Conservation (phyloP, 805 yeast genomes). For the Candida golubevii region DNA sequence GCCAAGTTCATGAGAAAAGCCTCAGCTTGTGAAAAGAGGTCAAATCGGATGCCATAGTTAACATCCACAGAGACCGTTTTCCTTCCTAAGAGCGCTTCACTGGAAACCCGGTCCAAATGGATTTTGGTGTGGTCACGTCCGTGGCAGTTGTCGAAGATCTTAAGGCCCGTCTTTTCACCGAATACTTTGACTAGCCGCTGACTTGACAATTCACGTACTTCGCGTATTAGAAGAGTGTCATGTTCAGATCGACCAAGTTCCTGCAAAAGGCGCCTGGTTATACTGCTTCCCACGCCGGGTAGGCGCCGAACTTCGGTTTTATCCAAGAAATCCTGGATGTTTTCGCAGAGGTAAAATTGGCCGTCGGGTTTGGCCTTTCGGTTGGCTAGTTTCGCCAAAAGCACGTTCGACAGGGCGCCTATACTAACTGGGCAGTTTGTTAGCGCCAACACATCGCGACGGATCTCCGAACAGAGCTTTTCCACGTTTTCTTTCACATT, state of each 20-base stretch:
- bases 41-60: slow-evolving; percentile 85
- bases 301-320: slow-evolving; percentile 35
- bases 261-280: slow-evolving; percentile 42
- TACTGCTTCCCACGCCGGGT: slow-evolving; percentile 62
- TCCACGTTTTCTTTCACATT: slow-evolving; percentile 3
- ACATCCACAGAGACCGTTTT: slow-evolving; percentile 85
- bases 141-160: slow-evolving; percentile 52
- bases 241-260: slow-evolving; percentile 19
- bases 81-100: slow-evolving; percentile 45
- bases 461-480: slow-evolving; percentile 29
- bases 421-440: slow-evolving; percentile 72
- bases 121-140: slow-evolving; percentile 67
- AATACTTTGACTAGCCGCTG: slow-evolving; percentile 41
- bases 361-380: slow-evolving; percentile 82
- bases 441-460: slow-evolving; percentile 34
- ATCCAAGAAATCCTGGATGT: slow-evolving; percentile 31
- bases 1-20: slow-evolving; percentile 55
- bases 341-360: slow-evolving; percentile 31
- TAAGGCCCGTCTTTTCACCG: slow-evolving; percentile 70
- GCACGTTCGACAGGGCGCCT: slow-evolving; percentile 71
- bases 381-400: slow-evolving; percentile 73
- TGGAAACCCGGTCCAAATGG: slow-evolving; percentile 46
- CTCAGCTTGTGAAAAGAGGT: slow-evolving; percentile 56
- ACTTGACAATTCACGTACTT: slow-evolving; percentile 34
- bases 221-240: slow-evolving; percentile 29